A percentile compares a stretch with the other conserved stretches of the same genome.
Conservation (phyloP, 1,139 yeast species). For the Saccharomyces pastorianus region DNA sequence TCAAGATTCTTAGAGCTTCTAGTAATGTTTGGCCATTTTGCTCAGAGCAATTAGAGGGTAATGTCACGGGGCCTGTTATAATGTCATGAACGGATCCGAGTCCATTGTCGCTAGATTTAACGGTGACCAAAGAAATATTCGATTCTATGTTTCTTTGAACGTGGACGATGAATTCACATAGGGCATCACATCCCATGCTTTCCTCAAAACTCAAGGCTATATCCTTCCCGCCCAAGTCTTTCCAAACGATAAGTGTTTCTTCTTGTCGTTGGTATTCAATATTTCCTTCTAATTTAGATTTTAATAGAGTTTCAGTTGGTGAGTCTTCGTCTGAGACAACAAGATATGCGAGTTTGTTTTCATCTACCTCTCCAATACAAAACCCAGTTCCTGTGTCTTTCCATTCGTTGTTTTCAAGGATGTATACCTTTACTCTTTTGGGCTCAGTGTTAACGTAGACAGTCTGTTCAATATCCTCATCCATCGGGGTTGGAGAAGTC, state of each 20-base stretch:
- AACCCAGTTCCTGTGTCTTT: slow-evolving; percentile 91
- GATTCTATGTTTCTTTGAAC: slow-evolving; percentile 61
- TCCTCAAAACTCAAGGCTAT: slow-evolving; percentile 91
- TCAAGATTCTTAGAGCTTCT: slow-evolving; percentile 43
- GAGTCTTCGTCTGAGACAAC: slow-evolving; percentile 67
- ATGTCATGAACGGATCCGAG: slow-evolving; percentile 50
- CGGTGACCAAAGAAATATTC: slow-evolving; percentile 65
- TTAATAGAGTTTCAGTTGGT: slow-evolving; percentile 50
- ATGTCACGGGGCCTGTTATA: slow-evolving; percentile 69
- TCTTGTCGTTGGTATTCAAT: slow-evolving; percentile 90
- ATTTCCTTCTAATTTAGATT: slow-evolving; percentile 59
- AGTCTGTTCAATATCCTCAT: slow-evolving; percentile 2
- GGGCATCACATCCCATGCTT: slow-evolving; percentile 74
- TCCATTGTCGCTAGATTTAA: slow-evolving; percentile 45
- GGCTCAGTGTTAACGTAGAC: slow-evolving; percentile 34
- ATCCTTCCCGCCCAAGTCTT: slow-evolving; percentile 69
- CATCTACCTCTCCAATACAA: slow-evolving; percentile 49
- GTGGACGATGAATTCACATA: slow-evolving; percentile 71
- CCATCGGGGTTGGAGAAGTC: neutral
- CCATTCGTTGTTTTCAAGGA: slow-evolving; percentile 79
- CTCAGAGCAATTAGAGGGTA: slow-evolving; percentile 51
- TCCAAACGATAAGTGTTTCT: slow-evolving; percentile 92
- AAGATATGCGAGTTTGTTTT: slow-evolving; percentile 34
- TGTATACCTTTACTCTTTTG: slow-evolving; percentile 81
- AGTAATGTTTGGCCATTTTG: slow-evolving; percentile 39